phyloP scores from a whole-genome alignment of 2,329 filamentous ascomycete genomes.

The Neodidymelliopsis sp. region DNA sequence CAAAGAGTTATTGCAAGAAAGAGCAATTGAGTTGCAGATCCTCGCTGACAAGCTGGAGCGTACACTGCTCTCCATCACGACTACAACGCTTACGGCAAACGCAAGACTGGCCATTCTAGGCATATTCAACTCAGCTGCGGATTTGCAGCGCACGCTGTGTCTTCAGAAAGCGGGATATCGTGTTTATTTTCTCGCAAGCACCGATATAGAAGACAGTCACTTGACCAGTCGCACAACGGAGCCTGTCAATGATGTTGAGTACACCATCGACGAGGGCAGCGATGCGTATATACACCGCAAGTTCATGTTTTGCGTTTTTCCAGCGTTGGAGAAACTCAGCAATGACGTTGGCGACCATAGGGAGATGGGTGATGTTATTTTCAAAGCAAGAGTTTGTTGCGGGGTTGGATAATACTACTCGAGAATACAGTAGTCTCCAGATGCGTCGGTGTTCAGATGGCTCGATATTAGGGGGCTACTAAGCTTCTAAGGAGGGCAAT shows the following conservation, averaged over 20 bases:
- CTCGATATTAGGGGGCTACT: too few relatives aligned
- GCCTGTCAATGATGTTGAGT: conserved; percentile 37
- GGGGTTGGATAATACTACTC: conserved; percentile 1
- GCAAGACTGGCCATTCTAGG: conserved; percentile 29
- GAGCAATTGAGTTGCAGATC: not conserved
- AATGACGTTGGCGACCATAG: conserved; percentile 36
- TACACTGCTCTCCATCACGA: conserved; percentile 35
- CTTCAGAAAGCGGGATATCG: conserved; percentile 44
- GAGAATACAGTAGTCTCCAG: too few relatives aligned
- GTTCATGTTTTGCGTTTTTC: conserved; percentile 45
- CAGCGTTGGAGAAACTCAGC: conserved; percentile 41
- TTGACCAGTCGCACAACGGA: conserved; percentile 43
- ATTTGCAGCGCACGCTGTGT: conserved; percentile 36
- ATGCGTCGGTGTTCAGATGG: too few relatives aligned
- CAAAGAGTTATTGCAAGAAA: not conserved
- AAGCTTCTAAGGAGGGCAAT: too few relatives aligned
- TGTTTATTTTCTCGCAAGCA: conserved; percentile 32
- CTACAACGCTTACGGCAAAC: conserved; percentile 19
- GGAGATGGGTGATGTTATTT: conserved; percentile 37
- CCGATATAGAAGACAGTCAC: conserved; percentile 1
- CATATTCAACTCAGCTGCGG: conserved; percentile 35
- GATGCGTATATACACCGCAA: conserved; percentile 21
- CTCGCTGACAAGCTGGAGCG: conserved; percentile 32
- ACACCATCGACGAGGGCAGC: conserved; percentile 32
- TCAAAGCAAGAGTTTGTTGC: conserved; percentile 44